Evolutionary conservation across 768 basidiomycete genomes (phyloP), one percentile per base, ranked within the genome.

Genomic region (Grammothele lineata): DNA sequence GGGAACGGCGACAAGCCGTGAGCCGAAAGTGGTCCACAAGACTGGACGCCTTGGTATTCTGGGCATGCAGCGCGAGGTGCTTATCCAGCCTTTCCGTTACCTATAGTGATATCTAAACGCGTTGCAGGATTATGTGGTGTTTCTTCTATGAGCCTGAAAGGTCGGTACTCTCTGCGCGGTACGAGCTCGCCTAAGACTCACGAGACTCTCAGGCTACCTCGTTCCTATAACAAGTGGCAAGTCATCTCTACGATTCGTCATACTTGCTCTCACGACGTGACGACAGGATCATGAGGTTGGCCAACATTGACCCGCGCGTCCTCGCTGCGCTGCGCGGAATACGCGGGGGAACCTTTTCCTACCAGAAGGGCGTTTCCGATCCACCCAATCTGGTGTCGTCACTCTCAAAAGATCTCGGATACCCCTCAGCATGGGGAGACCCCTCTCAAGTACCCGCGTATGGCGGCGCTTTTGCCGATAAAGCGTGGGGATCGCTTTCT

Each of bases 121-220:
- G 48, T 3, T 21, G 35, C 59, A 90, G 88, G 58, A 88, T 90
- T 44, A 89, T 90, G 86, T 90, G 88, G 88, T 89, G 87, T 56
- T 91, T 86, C 64, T 83, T 87, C 61, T 90, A 91, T 56, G 71
- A 83, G 57, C 86, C 87, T 4, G 69, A 77, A 52, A 78, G 83
- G 85, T 87, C 19, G 58, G 40, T 57, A 53, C 14, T n/a, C n/a
- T n/a, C n/a, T n/a, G n/a, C n/a, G n/a, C n/a, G n/a, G n/a, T n/a
- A n/a, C n/a, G 18, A 41, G 12, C 39, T 8, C 19, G 32, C 32
- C 12, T 23, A 14, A 12, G 3, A 37, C 42, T 46, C n/a, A 56
- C 23, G 4, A 23, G 44, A 4, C 26, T 19, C 6, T 3, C 45
- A 82, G 81, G 44, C 74, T 84, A 24, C 81, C 80, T 24, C 69